A percentile compares a stretch with the other conserved stretches of the same genome.
Evolutionary conservation across 2,329 filamentous ascomycete genomes (phyloP).

Genomic region (Trichoderma gracile): DNA sequence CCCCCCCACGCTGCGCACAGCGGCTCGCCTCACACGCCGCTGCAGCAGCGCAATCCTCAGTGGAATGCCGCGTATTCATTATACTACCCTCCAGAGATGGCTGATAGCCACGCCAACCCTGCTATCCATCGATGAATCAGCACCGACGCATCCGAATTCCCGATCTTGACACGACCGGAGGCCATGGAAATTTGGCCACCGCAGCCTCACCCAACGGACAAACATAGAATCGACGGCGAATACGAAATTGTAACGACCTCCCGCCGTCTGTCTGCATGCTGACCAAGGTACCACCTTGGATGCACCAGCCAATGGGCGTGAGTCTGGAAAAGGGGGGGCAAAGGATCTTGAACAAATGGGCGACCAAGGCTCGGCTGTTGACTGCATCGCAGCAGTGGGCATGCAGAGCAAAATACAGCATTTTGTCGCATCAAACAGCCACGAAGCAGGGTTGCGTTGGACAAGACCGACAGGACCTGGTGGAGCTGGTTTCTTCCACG

Average conservation of each 20-base stretch:
- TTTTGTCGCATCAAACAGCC: not conserved
- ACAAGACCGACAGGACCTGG: not conserved
- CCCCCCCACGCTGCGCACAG: slow-evolving; percentile 16
- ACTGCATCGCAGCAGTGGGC: slow-evolving; percentile 3
- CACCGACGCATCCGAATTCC: not conserved
- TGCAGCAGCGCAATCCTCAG: slow-evolving; percentile 19
- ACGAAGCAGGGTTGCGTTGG: slow-evolving; percentile 13
- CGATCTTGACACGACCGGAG: not conserved
- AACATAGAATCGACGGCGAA: not conserved
- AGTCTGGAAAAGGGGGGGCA: not conserved
- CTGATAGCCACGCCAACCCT: slow-evolving; percentile 2
- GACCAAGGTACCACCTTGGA: not conserved
- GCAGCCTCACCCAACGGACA: not conserved
- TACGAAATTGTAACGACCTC: not conserved
- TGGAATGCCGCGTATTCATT: slow-evolving; percentile 25
- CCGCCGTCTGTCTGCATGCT: slow-evolving; percentile 6
- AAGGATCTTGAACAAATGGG: not conserved
- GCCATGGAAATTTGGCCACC: not conserved
- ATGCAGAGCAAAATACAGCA: not conserved
- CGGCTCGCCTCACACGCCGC: slow-evolving; percentile 18
- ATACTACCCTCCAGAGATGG: slow-evolving; percentile 1
- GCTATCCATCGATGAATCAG: not conserved
- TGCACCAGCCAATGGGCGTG: not conserved
- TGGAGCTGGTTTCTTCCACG: slow-evolving; percentile 11
- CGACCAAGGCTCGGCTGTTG: not conserved